Evolutionary conservation across 2,329 filamentous ascomycete species (phyloP).

Genomic region (Penicillium thymicola): DNA sequence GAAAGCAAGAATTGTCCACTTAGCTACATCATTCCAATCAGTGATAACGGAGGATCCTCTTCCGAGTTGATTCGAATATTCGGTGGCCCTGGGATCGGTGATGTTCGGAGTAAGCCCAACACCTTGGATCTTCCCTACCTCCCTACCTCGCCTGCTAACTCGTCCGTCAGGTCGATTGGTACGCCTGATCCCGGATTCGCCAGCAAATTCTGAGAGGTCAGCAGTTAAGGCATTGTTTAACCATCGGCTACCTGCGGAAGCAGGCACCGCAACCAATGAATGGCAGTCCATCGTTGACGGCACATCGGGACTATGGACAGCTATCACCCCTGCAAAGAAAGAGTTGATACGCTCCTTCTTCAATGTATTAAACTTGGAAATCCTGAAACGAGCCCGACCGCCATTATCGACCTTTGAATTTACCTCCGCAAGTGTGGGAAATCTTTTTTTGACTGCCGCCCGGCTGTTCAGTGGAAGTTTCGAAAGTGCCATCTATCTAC

Average conservation of each 20-base stretch:
- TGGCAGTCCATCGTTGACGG: slow-evolving; percentile 90
- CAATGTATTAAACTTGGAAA: slow-evolving; percentile 73
- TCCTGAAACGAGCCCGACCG: slow-evolving; percentile 69
- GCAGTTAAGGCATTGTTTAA: slow-evolving; percentile 86
- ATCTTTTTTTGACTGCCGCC: slow-evolving; percentile 78
- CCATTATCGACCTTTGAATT: slow-evolving; percentile 73
- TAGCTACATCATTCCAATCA: slow-evolving; percentile 90
- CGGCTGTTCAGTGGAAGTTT: slow-evolving; percentile 89
- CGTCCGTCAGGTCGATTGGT: slow-evolving; percentile 69
- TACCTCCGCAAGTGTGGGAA: slow-evolving; percentile 70
- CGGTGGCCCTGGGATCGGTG: slow-evolving; percentile 82
- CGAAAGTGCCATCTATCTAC: slow-evolving; percentile 85
- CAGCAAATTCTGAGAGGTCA: slow-evolving; percentile 60
- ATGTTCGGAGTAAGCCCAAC: slow-evolving; percentile 62
- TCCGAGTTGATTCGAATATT: slow-evolving; percentile 93
- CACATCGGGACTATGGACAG: slow-evolving; percentile 70
- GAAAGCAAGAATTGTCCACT: slow-evolving; percentile 64
- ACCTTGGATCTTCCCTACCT: neutral
- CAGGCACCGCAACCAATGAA: slow-evolving; percentile 64
- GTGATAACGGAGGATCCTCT: slow-evolving; percentile 91
- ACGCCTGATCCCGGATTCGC: slow-evolving; percentile 73
- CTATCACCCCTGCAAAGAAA: slow-evolving; percentile 67
- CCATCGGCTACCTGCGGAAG: slow-evolving; percentile 67
- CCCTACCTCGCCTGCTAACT: slow-evolving; percentile 7
- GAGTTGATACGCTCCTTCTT: slow-evolving; percentile 75